Conservation (phyloP, 2,329 filamentous ascomycete genomes). For the Pseudocercospora musae region DNA sequence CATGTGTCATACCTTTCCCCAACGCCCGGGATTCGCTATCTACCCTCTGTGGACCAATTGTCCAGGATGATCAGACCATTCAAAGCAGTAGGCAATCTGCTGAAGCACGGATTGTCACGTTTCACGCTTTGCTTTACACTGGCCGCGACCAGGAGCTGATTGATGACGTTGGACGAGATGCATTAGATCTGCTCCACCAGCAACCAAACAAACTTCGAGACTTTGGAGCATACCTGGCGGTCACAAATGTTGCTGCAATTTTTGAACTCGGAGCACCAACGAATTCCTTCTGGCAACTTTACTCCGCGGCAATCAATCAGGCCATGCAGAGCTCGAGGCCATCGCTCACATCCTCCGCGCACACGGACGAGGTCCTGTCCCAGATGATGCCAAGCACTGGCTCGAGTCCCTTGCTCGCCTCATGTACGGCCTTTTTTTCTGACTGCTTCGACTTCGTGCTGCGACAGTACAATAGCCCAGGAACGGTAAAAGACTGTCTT, state of each 20-base stretch:
- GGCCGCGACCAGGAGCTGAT: constrained; percentile 49
- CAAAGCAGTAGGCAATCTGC: constrained; percentile 41
- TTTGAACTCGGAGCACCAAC: constrained; percentile 53
- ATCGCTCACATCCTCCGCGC: constrained; percentile 35
- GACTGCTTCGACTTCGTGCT: constrained; percentile 34
- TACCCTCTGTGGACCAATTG: constrained; percentile 58
- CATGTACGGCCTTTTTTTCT: constrained; percentile 13
- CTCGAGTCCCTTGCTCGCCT: neutral
- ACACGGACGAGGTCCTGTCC: constrained; percentile 6
- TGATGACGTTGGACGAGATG: constrained; percentile 45
- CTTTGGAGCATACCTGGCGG: constrained; percentile 55
- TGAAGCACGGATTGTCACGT: constrained; percentile 61
- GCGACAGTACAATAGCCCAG: constrained; percentile 44
- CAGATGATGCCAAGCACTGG: neutral
- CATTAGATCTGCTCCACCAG: constrained; percentile 53
- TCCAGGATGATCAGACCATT: constrained; percentile 38
- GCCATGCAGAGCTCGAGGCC: constrained; percentile 11
- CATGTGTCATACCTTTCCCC: constrained; percentile 63
- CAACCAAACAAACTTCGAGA: constrained; percentile 48
- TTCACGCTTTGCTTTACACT: constrained; percentile 64
- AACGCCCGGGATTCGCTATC: constrained; percentile 68
- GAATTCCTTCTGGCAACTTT: constrained; percentile 47
- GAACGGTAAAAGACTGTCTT: constrained; percentile 50
- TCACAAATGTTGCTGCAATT: constrained; percentile 54
- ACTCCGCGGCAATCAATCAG: constrained; percentile 20